Base-by-base conservation (phyloP, 192 early-diverging fungal species). In the Podila verticillata region DNA sequence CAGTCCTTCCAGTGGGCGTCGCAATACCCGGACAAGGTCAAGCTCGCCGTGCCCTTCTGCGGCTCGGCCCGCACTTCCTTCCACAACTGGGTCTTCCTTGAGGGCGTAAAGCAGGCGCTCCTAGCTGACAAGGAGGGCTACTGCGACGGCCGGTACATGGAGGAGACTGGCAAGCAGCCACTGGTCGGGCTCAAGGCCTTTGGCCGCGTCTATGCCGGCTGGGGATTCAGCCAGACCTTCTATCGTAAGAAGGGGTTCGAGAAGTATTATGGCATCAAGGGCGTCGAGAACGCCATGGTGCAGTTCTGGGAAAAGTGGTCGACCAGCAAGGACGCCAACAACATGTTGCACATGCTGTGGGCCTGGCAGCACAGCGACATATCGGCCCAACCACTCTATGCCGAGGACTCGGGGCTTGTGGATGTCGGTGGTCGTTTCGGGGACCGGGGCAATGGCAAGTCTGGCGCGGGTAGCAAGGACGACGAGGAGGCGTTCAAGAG, bases 251-350 rank as follows among this genome's bases (percentile, higher is more conserved):
- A 65, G 32, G 71, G 71, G 31, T 73, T 73, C 32, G 71, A 73
- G 28, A 73, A 73, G 57, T 73, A 73, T 17, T 73, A 24, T 61
- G 71, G 63, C 1, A 65, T 65, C 31, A 10, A 32, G 3, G 71
- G 71, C 28, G 4, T 65, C 20, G 71, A 73, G 63, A 58, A 47
- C 22, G 71, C 19, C 7, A 73, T 73, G 71, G 57, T 60, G 7
- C 56, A 73, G 31, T 73, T 73, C 44, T 73, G 71, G 71, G 71
- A 73, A 54, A 73, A 65, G 30, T 73, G 71, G 71, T 59, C 71
- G 31, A 58, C 57, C 1, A 73, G 71, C 63, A 73, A 73, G 47
- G 71, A 73, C 26, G 71, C 71, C 47, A 73, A 73, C 24, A 73
- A 73, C 30, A 65, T 73, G 71, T 39, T 73, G 17, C 71, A 73